Base-by-base conservation (phyloP, 129 eudicot genomes). In the Centrapalus pauciflorus region DNA sequence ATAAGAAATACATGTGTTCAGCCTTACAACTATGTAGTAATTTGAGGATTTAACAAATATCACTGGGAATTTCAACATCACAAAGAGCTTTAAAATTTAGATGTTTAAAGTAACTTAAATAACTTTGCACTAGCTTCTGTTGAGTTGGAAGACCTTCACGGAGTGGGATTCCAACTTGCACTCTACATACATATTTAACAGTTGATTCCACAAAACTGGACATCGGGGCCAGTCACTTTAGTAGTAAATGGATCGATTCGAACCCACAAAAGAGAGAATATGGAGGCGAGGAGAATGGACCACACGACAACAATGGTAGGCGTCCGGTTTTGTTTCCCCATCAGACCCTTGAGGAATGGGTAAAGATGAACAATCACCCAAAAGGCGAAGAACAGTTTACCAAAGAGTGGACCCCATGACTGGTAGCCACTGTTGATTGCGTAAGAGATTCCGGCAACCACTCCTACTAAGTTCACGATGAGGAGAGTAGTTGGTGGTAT, bases 351-450 rank as follows among this genome's bases (percentile, higher is more conserved):
- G 48, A 89, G 81, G 84, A 89, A 89, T 2, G 96, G 96, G 76
- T 89, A 89, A 23, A 89, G 85, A 83, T 89, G 96, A 34, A 89
- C 87, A 72, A 89, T 89, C 95, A 89, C 96, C 96, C 96, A 89
- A 56, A 89, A 89, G 13, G 96, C 87, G 27, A 89, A 89, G 80
- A 89, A 89, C 37, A 89, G 76, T 68, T 89, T 89, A 5, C 96
- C 96, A 13, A 89, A 89, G 41, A 89, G 93, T 6, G 96, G 96
- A 33, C 96, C 96, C 96, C 96, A 89, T 4, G 96, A 83, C 34
- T 89, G 96, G 61, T 85, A 89, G 5, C 96, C 96, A 17, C 96
- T 89, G 79, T 89, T 89, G 48, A 89, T 81, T 2, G 96, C 94
- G 14, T 86, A 83, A 0, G 96, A 89, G 2, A 89, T 79, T 34